Percentiles rank a stretch among this genome's conserved stretches.
These are phyloP conservation scores for Mariannaea sp. DNA, from an alignment of 2,329 filamentous ascomycete genomes.

Conservation along the genomic window DNA sequence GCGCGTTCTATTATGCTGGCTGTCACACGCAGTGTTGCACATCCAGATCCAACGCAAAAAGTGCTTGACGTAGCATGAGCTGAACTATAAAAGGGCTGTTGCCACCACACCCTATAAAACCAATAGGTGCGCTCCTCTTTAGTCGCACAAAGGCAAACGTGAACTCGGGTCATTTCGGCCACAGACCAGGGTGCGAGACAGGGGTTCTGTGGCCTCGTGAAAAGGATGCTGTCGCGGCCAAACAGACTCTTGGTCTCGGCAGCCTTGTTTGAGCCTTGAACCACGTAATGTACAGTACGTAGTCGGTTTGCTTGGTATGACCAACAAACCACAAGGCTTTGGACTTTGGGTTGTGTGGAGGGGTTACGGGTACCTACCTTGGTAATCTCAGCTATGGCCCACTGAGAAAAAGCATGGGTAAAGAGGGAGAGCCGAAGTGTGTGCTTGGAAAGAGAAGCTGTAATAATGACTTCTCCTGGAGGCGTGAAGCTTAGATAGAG, in stretches of 20 bases:
- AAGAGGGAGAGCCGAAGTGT: conserved; percentile 20
- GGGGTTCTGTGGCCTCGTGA: conserved; percentile 29
- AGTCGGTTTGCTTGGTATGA: too few species aligned
- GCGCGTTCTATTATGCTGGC: conserved; percentile 36
- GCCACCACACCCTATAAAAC: conserved; percentile 11
- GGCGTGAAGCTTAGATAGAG: conserved; percentile 37
- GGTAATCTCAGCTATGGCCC: conserved; percentile 28
- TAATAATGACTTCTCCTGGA: conserved; percentile 15
- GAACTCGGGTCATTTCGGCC: conserved; percentile 37
- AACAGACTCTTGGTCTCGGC: conserved; percentile 23
- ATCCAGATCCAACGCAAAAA: conserved; percentile 9
- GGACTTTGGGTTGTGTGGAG: conserved; percentile 31
- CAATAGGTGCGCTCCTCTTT: neutral
- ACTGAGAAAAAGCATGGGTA: conserved; percentile 31
- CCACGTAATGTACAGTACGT: too few species aligned
- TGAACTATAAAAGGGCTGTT: conserved; percentile 19
- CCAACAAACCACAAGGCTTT: conserved; percentile 29
- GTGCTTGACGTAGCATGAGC: conserved; percentile 7
- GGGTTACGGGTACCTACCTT: conserved; percentile 34
- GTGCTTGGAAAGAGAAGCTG: conserved; percentile 27
- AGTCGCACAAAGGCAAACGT: conserved; percentile 19
- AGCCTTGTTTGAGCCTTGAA: conserved; percentile 23
- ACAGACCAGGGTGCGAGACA: conserved; percentile 23
- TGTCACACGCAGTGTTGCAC: conserved; percentile 24
- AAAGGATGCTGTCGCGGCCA: conserved; percentile 35